These are phyloP conservation scores for Erysimum cheiranthoides DNA, from an alignment of 345 rosid genomes.

Conservation along the genomic window DNA sequence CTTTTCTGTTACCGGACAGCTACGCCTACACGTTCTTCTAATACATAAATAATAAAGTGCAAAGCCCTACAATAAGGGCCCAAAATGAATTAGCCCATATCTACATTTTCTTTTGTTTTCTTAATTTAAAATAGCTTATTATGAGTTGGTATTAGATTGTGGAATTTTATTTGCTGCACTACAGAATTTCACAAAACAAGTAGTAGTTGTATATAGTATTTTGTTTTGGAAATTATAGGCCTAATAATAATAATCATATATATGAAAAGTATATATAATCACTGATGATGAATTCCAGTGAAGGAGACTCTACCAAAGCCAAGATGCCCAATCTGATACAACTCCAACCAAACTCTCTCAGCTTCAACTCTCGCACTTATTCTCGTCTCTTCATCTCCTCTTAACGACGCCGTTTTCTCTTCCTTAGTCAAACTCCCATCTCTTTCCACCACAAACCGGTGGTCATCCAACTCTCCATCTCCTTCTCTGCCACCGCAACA, in stretches of 20 bases:
- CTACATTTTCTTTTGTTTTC: neutral
- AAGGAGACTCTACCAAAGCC: conserved; percentile 91
- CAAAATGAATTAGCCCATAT: conserved; percentile 19
- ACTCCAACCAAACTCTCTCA: conserved; percentile 74
- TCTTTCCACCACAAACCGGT: conserved; percentile 46
- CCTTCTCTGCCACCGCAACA: conserved; percentile 37
- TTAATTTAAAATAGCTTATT: neutral
- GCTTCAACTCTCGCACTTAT: conserved; percentile 57
- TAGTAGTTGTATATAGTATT: neutral
- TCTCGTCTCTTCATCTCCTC: conserved; percentile 44
- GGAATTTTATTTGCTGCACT: neutral
- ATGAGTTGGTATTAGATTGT: neutral
- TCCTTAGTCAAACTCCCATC: conserved; percentile 47
- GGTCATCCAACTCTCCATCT: conserved; percentile 29
- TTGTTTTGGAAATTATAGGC: neutral
- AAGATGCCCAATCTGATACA: conserved; percentile 75
- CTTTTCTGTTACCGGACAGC: neutral
- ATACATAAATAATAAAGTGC: too few species aligned
- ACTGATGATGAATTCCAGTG: conserved; percentile 49
- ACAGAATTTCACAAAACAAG: neutral
- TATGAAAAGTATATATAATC: neutral
- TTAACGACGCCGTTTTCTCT: conserved; percentile 38
- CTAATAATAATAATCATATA: neutral
- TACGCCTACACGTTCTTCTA: neutral
- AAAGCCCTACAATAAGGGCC: conserved; percentile 16